A percentile compares a stretch with the other conserved stretches of the same genome.
These are phyloP conservation scores for Alternaria tenuissima DNA, from an alignment of 2,329 filamentous ascomycete species.

Conservation along the genomic window DNA sequence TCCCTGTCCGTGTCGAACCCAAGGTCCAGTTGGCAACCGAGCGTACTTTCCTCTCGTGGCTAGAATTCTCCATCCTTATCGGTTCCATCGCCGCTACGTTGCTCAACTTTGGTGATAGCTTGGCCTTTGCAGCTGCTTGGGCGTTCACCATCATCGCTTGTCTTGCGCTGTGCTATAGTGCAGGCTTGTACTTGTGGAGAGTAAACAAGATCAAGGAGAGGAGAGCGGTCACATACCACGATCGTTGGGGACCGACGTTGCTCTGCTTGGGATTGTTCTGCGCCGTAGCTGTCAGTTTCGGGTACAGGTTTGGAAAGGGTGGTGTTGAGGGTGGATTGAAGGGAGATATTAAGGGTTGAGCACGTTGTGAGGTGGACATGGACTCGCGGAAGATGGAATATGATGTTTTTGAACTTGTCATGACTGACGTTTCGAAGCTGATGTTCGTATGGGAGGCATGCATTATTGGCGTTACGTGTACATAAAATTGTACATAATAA, in stretches of 20 bases:
- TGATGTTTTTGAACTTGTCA: slow-evolving; percentile 2
- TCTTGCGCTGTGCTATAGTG: slow-evolving; percentile 79
- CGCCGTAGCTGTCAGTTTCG: slow-evolving; percentile 82
- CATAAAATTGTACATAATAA: slow-evolving; percentile 4
- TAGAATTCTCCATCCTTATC: slow-evolving; percentile 96
- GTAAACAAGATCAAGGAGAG: slow-evolving; percentile 84
- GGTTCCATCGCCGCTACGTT: slow-evolving; percentile 60
- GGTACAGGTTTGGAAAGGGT: slow-evolving; percentile 71
- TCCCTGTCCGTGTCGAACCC: slow-evolving; percentile 93
- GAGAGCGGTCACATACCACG: slow-evolving; percentile 89
- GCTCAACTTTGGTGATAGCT: slow-evolving; percentile 51
- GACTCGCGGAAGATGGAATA: background rate
- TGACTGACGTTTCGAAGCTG: background rate
- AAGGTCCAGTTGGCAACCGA: slow-evolving; percentile 98
- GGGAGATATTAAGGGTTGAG: slow-evolving; percentile 13
- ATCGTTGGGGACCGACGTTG: slow-evolving; percentile 81
- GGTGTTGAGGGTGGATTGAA: slow-evolving; percentile 56
- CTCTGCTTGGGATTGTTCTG: slow-evolving; percentile 77
- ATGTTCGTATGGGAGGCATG: background rate
- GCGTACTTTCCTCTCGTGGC: slow-evolving; percentile 94
- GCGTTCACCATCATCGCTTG: slow-evolving; percentile 85
- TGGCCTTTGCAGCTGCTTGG: slow-evolving; percentile 61
- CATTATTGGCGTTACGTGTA: slow-evolving; percentile 3
- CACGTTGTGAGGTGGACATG: background rate
- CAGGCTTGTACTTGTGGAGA: slow-evolving; percentile 86